Percentiles rank a stretch among this genome's conserved stretches.
Conservation (phyloP, 129 eudicot species). For the Tagetes patula region DNA sequence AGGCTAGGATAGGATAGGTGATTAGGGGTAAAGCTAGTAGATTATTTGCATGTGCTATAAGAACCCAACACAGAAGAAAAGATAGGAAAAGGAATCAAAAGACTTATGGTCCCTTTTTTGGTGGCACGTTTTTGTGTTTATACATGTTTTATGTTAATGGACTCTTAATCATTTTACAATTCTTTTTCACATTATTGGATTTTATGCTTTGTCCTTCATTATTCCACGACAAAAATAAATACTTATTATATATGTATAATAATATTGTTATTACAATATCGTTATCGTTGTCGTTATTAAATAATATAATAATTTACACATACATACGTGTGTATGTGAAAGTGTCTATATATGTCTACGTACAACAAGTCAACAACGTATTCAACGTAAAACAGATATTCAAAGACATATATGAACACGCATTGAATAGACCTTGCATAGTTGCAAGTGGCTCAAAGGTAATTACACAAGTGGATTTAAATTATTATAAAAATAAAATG, state of each 20-base stretch:
- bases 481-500: not conserved
- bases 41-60: constrained; percentile 21
- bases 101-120: constrained; percentile 31
- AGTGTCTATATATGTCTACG: no score
- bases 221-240: constrained; percentile 11
- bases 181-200: not conserved
- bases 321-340: no score
- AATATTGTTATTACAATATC: no score
- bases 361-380: not conserved
- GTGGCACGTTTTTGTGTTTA: constrained; percentile 39
- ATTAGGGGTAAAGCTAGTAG: constrained; percentile 23
- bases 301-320: not conserved
- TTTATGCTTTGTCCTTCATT: constrained; percentile 14
- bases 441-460: not conserved
- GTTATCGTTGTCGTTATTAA: not conserved
- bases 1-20: not conserved
- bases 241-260: no score
- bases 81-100: constrained; percentile 26
- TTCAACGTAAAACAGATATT: not conserved
- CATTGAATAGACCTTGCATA: not conserved
- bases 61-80: constrained; percentile 3
- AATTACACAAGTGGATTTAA: not conserved
- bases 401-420: not conserved
- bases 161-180: not conserved
- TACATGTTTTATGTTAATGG: constrained; percentile 32